Base-by-base conservation (phyloP, 2,329 filamentous ascomycete species). In the Beauveria sp. region DNA sequence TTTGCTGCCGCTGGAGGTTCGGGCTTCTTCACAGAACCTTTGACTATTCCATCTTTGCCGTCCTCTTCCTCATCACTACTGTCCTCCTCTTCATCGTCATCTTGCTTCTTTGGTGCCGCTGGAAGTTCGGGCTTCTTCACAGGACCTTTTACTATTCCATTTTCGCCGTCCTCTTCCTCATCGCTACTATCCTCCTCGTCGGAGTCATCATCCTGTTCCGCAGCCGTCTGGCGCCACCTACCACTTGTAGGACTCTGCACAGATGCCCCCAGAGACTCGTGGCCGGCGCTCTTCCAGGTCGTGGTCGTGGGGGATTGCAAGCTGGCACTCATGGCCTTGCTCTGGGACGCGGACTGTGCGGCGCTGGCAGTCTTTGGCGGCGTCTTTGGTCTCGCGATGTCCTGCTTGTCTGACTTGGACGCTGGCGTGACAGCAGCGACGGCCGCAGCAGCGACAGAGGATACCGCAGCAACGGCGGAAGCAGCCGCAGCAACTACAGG, bases 271-370 rank as follows among this genome's bases (percentile, higher is more conserved):
- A 68, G 63, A 16, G 62, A 57, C 18, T 55, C 54, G 24, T 62
- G 57, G 44, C 62, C 62, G 18, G 62, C 57, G 40, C 66, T 67
- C 56, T 70, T 71, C 76, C 75, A 77, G 16, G 73, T 72, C 2
- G 72, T 72, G 14, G 72, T 70, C 12, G 73, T 77, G 2, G 77
- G 76, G 2, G 76, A 77, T 63, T 79, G 77, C 30, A 79, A 69
- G n/a, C 72, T 26, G 7, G 37, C 37, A 16, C 26, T 47, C 12
- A 1, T 14, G 5, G 20, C 18, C 24, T 59, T 59, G 16, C 26
- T 20, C 12, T 40, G 26, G 20, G 34, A 20, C 18, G 55, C 16
- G 34, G 48, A n/a, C 3, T 14, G n/a, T 5, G 5, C 2, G 18
- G 48, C 5, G 28, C 3, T 22, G 20, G 51, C 2, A 10, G 50